Percentiles rank a stretch among this genome's conserved stretches.
phyloP scores from a whole-genome alignment of 768 basidiomycete genomes.

The Suillus alpinus region DNA sequence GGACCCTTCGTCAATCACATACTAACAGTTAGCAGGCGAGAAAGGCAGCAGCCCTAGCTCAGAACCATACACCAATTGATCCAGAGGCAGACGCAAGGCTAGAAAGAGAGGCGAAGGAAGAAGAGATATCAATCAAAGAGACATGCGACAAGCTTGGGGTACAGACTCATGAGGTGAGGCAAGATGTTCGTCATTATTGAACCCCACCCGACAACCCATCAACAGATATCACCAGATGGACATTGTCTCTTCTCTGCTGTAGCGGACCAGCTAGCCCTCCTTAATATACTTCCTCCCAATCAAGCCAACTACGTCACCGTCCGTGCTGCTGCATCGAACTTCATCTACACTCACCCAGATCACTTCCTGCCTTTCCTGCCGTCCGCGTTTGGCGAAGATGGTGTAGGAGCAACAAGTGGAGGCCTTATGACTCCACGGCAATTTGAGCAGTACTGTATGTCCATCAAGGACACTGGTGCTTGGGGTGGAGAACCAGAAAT shows the following conservation, averaged over 20 bases:
- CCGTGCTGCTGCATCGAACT: constrained; percentile 71
- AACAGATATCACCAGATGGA: constrained; percentile 90
- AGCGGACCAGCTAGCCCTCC: constrained; percentile 84
- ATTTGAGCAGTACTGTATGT: constrained; percentile 73
- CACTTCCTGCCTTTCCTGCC: constrained; percentile 95
- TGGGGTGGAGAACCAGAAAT: constrained; percentile 99
- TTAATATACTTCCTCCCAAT: constrained; percentile 57
- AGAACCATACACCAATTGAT: constrained; percentile 50
- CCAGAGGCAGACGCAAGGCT: constrained; percentile 57
- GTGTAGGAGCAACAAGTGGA: constrained; percentile 49
- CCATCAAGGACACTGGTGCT: constrained; percentile 77
- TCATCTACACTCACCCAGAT: constrained; percentile 78
- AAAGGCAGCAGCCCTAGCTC: constrained; percentile 64
- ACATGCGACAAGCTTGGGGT: constrained; percentile 67
- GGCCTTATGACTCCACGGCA: constrained; percentile 70
- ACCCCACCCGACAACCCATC: not conserved
- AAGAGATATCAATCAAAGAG: constrained; percentile 59
- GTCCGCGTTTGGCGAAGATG: constrained; percentile 67
- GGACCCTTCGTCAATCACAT: not conserved
- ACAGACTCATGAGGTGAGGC: constrained; percentile 60
- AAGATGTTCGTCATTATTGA: constrained; percentile 1
- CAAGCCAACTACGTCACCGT: constrained; percentile 59
- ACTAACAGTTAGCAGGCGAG: constrained; percentile 48
- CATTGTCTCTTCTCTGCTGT: constrained; percentile 95
- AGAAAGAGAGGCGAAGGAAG: constrained; percentile 63